Evolutionary conservation across 768 basidiomycete species (phyloP).

Genomic region (Botryobasidium botryosum): DNA sequence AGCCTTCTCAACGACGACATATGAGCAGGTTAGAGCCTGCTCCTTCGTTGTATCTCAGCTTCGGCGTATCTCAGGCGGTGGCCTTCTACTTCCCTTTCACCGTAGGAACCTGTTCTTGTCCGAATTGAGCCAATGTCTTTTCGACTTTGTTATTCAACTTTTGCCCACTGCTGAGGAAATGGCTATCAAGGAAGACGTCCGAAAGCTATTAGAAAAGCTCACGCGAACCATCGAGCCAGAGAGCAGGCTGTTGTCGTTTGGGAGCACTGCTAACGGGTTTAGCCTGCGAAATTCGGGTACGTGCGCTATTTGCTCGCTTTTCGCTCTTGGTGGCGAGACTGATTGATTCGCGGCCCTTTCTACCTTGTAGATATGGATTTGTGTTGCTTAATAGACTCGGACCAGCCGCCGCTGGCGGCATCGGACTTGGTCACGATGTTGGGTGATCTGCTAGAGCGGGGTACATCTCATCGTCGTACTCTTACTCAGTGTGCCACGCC

Average conservation of each 20-base stretch:
- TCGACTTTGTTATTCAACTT: conserved; percentile 83
- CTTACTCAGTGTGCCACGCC: conserved; percentile 4
- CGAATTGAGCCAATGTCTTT: conserved; percentile 79
- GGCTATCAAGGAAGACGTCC: conserved; percentile 87
- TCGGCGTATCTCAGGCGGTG: too few species aligned
- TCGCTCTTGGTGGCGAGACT: not conserved
- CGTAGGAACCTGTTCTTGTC: conserved; percentile 13
- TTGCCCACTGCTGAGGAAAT: conserved; percentile 82
- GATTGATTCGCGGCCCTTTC: not conserved
- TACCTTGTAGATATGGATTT: conserved; percentile 78
- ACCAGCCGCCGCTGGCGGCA: conserved; percentile 50
- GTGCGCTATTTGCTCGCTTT: conserved; percentile 9
- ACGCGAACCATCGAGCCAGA: conserved; percentile 90
- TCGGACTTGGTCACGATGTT: conserved; percentile 88
- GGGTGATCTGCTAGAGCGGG: conserved; percentile 82
- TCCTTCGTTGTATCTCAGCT: too few species aligned
- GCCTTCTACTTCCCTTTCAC: not conserved
- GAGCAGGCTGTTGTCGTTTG: conserved; percentile 81
- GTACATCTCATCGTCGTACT: conserved; percentile 29
- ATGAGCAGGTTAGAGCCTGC: too few species aligned
- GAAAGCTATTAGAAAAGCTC: conserved; percentile 86
- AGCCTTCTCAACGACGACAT: too few species aligned
- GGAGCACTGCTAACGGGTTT: conserved; percentile 94
- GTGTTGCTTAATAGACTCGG: conserved; percentile 87
- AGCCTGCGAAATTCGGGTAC: conserved; percentile 87